Percentiles rank a stretch among this genome's conserved stretches.
Evolutionary conservation across 495 filamentous ascomycete species (phyloP).

Genomic region (Tuber umbilicatum): DNA sequence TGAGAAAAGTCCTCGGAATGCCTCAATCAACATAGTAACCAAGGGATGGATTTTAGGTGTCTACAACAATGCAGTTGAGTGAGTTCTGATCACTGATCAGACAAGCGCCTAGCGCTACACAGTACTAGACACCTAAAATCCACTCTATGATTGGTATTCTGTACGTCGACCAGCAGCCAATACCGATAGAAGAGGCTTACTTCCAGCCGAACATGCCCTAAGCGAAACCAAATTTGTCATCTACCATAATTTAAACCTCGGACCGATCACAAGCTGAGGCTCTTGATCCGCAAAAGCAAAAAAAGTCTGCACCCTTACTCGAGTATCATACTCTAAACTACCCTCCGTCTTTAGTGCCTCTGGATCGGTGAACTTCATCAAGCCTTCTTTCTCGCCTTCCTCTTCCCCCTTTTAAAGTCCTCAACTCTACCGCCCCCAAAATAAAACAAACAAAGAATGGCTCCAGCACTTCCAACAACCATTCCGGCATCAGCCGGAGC

Average conservation of each 20-base stretch:
- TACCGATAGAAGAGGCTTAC: too few relatives aligned
- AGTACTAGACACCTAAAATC: too few relatives aligned
- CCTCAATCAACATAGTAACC: too few relatives aligned
- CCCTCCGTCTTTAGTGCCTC: conserved; percentile 5
- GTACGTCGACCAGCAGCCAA: too few relatives aligned
- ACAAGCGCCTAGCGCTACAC: too few relatives aligned
- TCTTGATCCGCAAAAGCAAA: conserved; percentile 11
- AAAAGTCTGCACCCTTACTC: background rate
- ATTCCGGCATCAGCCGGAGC: conserved; percentile 11
- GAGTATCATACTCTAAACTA: too few relatives aligned
- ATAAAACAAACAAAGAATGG: conserved; percentile 10
- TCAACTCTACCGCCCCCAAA: background rate
- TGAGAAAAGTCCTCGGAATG: too few relatives aligned
- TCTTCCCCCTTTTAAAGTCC: conserved; percentile 1
- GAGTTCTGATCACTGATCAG: too few relatives aligned
- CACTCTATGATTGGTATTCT: too few relatives aligned
- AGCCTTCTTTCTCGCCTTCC: conserved; percentile 2
- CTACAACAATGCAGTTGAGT: too few relatives aligned
- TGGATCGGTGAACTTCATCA: conserved; percentile 13
- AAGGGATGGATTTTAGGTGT: too few relatives aligned
- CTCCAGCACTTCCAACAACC: conserved; percentile 30
- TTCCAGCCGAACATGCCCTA: too few relatives aligned
- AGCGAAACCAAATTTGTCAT: background rate
- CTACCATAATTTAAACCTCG: background rate
- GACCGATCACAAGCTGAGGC: conserved; percentile 18